Conservation (phyloP, 139 green algal species). For the Picochlorum sp. region DNA sequence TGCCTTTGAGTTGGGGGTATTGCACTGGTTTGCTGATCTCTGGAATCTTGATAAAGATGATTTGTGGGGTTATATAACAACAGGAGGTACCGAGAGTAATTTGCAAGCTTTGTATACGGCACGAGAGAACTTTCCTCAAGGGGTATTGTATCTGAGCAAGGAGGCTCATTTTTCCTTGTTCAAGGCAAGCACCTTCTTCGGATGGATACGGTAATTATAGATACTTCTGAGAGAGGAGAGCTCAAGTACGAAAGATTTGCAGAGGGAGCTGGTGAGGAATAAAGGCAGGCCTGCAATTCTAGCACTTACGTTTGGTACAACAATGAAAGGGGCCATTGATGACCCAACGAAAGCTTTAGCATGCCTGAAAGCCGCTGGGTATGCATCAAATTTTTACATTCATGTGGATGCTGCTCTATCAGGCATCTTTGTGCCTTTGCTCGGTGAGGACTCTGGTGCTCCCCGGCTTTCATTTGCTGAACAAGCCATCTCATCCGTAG, state of each 20-base stretch:
- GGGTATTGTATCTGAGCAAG: neutral
- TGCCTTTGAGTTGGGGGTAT: neutral
- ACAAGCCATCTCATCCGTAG: neutral
- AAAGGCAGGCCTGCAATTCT: neutral
- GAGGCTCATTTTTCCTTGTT: neutral
- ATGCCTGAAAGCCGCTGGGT: neutral
- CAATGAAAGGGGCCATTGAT: neutral
- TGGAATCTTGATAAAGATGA: neutral
- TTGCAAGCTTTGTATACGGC: neutral
- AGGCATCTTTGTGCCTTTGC: neutral
- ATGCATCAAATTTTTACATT: neutral
- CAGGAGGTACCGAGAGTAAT: neutral
- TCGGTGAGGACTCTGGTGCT: neutral
- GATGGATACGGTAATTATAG: neutral
- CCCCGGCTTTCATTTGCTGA: neutral
- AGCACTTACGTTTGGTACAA: neutral
- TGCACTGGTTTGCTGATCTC: neutral
- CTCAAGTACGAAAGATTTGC: neutral
- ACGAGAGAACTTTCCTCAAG: neutral
- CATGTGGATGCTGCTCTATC: slow-evolving; percentile 1
- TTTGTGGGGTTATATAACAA: slow-evolving; percentile 1
- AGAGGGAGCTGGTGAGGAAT: neutral
- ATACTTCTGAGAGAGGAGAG: neutral
- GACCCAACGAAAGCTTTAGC: neutral
- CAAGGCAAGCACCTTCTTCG: neutral